phyloP scores from a whole-genome alignment of 169 alveolate genomes.

The Eimeria zaria region DNA sequence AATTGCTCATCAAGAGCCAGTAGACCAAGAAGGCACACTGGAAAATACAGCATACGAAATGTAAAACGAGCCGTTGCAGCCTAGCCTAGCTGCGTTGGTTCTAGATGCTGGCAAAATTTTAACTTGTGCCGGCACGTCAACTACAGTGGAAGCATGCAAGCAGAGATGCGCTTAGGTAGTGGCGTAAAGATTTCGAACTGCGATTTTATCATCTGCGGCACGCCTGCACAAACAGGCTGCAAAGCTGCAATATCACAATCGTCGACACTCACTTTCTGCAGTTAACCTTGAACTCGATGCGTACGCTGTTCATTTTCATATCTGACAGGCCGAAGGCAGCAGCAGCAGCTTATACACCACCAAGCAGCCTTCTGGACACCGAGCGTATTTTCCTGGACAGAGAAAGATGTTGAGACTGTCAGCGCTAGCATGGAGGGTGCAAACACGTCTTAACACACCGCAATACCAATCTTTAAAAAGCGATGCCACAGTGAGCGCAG shows the following conservation, averaged over 20 bases:
- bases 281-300: neutral
- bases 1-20: too few species aligned
- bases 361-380: neutral
- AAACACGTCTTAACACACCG: neutral
- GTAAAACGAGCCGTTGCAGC: neutral
- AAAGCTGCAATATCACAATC: neutral
- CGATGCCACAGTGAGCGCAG: neutral
- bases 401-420: neutral
- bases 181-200: neutral
- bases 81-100: neutral
- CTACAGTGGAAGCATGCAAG: neutral
- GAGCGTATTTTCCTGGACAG: neutral
- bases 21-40: neutral
- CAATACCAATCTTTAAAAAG: neutral
- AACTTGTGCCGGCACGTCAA: neutral
- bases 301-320: neutral
- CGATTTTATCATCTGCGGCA: neutral
- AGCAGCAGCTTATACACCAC: neutral
- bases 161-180: neutral
- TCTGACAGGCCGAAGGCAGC: neutral
- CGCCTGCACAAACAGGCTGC: neutral
- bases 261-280: neutral
- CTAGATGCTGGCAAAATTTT: neutral
- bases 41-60: neutral
- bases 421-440: neutral